Evolutionary conservation across 306 rosid species (phyloP), one percentile per base, ranked within the genome.

Genomic region (Dalbergia cochinchinensis): DNA sequence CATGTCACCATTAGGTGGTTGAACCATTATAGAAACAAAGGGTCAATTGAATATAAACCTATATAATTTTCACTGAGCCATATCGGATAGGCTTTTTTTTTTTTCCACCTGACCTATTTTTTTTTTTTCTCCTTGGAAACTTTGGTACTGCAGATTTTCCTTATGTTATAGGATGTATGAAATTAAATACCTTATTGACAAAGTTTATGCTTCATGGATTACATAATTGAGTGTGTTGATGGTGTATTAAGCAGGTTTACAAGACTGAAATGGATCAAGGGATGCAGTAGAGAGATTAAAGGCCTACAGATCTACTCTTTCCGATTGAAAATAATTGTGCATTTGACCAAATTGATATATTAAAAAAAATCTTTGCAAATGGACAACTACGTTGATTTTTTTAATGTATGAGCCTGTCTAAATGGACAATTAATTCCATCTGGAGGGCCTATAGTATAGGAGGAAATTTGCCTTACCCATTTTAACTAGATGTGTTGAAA

Each of bases 31-130:
- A 83, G 71, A 83, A 45, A 42, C 10, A 68, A 77, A 54, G 64
- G 39, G 37, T 80, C 45, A 68, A 76, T 72, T 80, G 76, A 73
- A 80, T 68, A 80, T 78, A 76, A 66, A 83, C 71, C 63, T 18
- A 64, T 75, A 53, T 57, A 65, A 57, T 72, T 69, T 60, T 53
- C 18, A n/a, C 48, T 58, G 26, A 37, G 70, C 44, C 51, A 64
- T 58, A 69, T 79, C 70, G 8, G 76, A 63, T 59, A 74, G 86
- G 84, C 71, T 19, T 60, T 67, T 7, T 6, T 35, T 79, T 31
- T 7, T 6, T 35, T 79, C 19, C 7, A 37, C 31, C 31, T 12
- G 7, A 18, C 14, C 14, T 35, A 35, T 15, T 33, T n/a, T 33
- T 72, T 26, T 62, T 19, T 60, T 68, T 47, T 44, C 61, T 78